Evolutionary conservation across 805 yeast genomes (phyloP).

Genomic region (Cyberlindnera bimundalis): DNA sequence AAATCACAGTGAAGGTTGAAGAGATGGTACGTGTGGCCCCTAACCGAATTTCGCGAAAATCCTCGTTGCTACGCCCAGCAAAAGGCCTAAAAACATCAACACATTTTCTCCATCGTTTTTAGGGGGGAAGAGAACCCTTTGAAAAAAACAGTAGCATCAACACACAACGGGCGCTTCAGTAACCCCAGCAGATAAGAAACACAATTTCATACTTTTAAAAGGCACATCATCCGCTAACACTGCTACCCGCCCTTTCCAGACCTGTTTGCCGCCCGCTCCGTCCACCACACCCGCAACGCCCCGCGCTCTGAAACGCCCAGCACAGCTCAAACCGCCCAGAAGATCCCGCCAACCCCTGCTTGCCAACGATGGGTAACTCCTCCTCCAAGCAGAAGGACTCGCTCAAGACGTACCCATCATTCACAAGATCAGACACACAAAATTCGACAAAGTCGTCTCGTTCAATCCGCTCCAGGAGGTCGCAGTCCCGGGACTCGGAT

Average conservation of each 20-base stretch:
- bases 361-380: slow-evolving; percentile 25
- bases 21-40: background rate
- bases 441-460: slow-evolving; percentile 46
- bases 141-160: too few species aligned
- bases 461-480: slow-evolving; percentile 36
- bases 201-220: too few species aligned
- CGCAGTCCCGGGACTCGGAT: slow-evolving; percentile 28
- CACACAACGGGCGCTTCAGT: too few species aligned
- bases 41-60: slow-evolving; percentile 6
- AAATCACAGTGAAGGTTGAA: too few species aligned
- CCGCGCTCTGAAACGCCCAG: background rate
- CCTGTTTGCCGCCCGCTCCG: too few species aligned
- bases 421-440: slow-evolving; percentile 53
- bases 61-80: too few species aligned
- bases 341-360: too few species aligned
- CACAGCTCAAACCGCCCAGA: background rate
- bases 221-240: too few species aligned
- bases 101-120: slow-evolving; percentile 6
- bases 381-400: slow-evolving; percentile 30
- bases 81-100: slow-evolving; percentile 8
- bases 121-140: too few species aligned
- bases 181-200: too few species aligned
- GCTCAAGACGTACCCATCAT: slow-evolving; percentile 35
- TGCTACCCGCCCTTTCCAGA: too few species aligned
- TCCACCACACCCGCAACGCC: too few species aligned